Evolutionary conservation across 225 moss, liverwort and hornwort genomes (phyloP), one percentile per base, ranked within the genome.

Genomic region (Physcomitrium patens): DNA sequence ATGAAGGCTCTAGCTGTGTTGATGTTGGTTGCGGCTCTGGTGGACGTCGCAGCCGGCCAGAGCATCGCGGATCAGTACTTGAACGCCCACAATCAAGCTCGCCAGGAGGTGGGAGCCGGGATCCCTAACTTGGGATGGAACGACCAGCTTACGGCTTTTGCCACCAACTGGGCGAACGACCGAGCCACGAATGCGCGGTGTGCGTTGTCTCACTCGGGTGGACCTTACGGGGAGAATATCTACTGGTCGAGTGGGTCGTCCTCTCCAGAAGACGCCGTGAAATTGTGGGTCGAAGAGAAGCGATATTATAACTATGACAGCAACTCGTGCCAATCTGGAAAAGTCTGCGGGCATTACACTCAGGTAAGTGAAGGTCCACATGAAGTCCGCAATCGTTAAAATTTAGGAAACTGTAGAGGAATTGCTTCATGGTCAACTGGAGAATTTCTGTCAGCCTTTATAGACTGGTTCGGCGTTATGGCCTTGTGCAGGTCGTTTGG

Each of bases 401-500:
- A 23, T 37, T 1, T 24, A 37, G 61, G n/a, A 45, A 51, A 14
- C 14, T 18, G 53, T 64, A 42, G 28, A 47, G 48, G 20, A 53
- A 56, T 1, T n/a, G 9, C 12, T 55, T 37, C 20, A 17, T 41
- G 10, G 12, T 53, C 48, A 6, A 46, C 31, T 73, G 31, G 61
- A 52, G 49, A 1, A 14, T 45, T 41, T 27, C 22, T 60, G 19
- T 26, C 43, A 67, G 43, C 11, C 18, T 47, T 16, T 23, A 69
- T 13, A 20, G 41, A 56, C 28, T 60, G 60, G 26, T 62, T 60
- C 44, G 16, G 65, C 65, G 14, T 18, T 45, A n/a, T 37, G 41
- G 42, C 17, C 12, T 46, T 74, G 69, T 52, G 53, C 78, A 90
- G 90, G 81, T 90, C 15, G 81, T 88, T 16, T 90, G 87, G 88